These are phyloP conservation scores for Pseudogymnoascus sp. DNA, from an alignment of 2,329 filamentous ascomycete species.

Conservation along the genomic window DNA sequence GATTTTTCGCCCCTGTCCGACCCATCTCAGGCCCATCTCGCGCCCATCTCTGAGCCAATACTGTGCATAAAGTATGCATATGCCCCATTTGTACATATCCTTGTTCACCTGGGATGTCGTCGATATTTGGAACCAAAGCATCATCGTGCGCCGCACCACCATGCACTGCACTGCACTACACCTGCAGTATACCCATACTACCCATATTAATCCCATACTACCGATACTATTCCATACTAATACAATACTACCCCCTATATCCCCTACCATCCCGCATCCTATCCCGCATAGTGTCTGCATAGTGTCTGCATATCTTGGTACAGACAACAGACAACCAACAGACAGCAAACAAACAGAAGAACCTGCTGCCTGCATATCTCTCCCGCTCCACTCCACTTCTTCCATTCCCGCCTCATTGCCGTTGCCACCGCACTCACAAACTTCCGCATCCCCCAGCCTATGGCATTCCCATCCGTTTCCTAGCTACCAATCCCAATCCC, in stretches of 20 bases:
- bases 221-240: not conserved
- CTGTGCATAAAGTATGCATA: not conserved
- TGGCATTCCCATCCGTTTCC: not conserved
- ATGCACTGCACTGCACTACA: not conserved
- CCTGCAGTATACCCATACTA: not conserved
- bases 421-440: not conserved
- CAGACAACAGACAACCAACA: not conserved
- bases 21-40: not conserved
- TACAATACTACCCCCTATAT: not conserved
- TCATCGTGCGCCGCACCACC: not conserved
- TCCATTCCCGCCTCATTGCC: not conserved
- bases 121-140: not conserved
- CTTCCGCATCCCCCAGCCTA: not conserved
- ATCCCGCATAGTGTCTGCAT: not conserved
- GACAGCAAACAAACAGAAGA: not conserved
- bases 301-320: not conserved
- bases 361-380: not conserved
- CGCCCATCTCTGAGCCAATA: not conserved
- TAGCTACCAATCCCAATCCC: not conserved
- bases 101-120: not conserved
- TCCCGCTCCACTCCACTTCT: not conserved
- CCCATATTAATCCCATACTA: not conserved
- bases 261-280: not conserved
- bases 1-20: not conserved
- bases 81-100: not conserved